These are phyloP conservation scores for Priceomyces haplophilus DNA, from an alignment of 805 yeast genomes.

Conservation along the genomic window DNA sequence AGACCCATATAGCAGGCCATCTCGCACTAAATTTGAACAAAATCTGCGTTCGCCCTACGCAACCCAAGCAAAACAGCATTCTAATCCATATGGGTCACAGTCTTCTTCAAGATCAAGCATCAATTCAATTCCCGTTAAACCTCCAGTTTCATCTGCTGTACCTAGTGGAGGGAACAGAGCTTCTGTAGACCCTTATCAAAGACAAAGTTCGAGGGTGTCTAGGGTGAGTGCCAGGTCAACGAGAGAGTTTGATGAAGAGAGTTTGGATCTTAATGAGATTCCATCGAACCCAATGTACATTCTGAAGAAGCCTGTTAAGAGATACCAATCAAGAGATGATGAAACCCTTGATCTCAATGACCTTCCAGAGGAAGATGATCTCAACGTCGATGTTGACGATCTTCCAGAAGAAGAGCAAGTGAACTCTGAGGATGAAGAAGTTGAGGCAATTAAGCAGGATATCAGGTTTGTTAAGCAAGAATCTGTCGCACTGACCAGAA, in stretches of 20 bases:
- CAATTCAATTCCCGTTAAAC: neutral
- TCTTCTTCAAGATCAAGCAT: neutral
- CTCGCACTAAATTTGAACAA: conserved; percentile 6
- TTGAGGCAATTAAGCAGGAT: conserved; percentile 80
- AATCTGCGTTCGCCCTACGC: neutral
- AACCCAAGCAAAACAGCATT: conserved; percentile 10
- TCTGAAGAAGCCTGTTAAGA: conserved; percentile 20
- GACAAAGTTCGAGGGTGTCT: conserved; percentile 3
- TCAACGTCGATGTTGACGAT: conserved; percentile 38
- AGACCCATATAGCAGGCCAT: neutral
- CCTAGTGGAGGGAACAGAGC: neutral
- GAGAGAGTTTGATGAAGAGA: conserved; percentile 18
- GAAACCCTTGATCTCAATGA: conserved; percentile 31
- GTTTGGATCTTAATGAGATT: conserved; percentile 35
- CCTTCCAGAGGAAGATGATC: conserved; percentile 37
- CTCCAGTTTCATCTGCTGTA: neutral
- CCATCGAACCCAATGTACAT: conserved; percentile 29
- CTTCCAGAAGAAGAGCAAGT: conserved; percentile 38
- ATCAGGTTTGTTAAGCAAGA: conserved; percentile 82
- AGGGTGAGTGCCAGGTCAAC: conserved; percentile 5
- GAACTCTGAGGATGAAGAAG: conserved; percentile 78
- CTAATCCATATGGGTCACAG: conserved; percentile 1
- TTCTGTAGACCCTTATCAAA: conserved; percentile 1
- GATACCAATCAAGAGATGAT: conserved; percentile 20
- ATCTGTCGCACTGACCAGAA: conserved; percentile 79